These are phyloP conservation scores for Aspergillus cejpii DNA, from an alignment of 2,329 filamentous ascomycete genomes.

Conservation along the genomic window DNA sequence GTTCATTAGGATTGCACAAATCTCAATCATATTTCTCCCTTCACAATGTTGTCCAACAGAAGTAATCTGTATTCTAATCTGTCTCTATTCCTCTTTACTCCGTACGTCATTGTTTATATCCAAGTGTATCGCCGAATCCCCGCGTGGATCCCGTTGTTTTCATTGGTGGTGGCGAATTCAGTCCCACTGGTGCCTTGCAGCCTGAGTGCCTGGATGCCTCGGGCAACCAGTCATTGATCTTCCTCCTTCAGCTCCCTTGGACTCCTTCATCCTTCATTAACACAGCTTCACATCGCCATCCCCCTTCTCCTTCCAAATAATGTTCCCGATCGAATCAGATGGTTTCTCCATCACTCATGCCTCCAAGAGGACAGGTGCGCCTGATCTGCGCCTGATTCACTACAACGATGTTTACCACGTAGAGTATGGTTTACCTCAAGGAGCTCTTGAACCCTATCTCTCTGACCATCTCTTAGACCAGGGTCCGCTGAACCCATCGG, in stretches of 20 bases:
- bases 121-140: neutral
- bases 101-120: neutral
- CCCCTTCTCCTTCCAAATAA: slow-evolving; percentile 6
- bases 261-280: neutral
- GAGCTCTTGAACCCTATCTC: neutral
- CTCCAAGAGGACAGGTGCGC: slow-evolving; percentile 43
- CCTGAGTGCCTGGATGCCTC: slow-evolving; percentile 1
- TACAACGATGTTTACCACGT: slow-evolving; percentile 95
- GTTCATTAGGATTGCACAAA: too few species aligned
- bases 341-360: slow-evolving; percentile 40
- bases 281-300: neutral
- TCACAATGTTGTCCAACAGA: neutral
- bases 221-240: neutral
- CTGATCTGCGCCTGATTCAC: slow-evolving; percentile 75
- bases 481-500: slow-evolving; percentile 74
- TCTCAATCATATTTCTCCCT: neutral
- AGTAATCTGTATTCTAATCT: too few species aligned
- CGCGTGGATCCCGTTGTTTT: neutral
- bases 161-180: slow-evolving; percentile 3
- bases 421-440: slow-evolving; percentile 44
- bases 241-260: neutral
- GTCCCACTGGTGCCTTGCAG: slow-evolving; percentile 1
- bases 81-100: neutral
- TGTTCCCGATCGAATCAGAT: slow-evolving; percentile 27
- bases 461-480: slow-evolving; percentile 31